Conservation (phyloP, 1,284 basidiomycete species). For the Apiotrichum veenhuisii region DNA sequence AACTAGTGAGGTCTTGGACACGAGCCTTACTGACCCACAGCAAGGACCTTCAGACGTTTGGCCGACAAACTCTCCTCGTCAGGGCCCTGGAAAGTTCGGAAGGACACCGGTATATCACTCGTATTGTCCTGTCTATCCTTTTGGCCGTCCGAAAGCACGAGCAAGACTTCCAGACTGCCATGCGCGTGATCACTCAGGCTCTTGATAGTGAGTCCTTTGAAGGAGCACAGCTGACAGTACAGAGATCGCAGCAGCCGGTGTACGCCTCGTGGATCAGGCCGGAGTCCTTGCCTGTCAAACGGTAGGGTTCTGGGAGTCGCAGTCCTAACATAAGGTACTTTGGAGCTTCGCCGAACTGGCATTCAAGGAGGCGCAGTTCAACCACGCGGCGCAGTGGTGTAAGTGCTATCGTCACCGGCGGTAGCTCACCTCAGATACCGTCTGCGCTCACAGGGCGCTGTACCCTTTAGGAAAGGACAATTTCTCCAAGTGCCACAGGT, state of each 20-base stretch:
- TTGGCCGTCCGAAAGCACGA: constrained; percentile 4
- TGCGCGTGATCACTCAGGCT: background rate
- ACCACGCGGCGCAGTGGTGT: constrained; percentile 17
- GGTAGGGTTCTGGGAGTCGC: background rate
- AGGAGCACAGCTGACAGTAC: background rate
- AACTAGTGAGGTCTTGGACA: background rate
- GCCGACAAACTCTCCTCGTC: background rate
- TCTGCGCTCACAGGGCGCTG: constrained; percentile 8
- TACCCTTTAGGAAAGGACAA: background rate
- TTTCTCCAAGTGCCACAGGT: constrained; percentile 10
- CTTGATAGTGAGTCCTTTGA: constrained; percentile 1
- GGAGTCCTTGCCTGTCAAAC: constrained; percentile 10
- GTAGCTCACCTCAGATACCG: constrained; percentile 1
- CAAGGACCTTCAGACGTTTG: constrained; percentile 9
- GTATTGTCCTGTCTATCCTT: constrained; percentile 6
- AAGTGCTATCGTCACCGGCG: background rate
- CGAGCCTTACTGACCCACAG: background rate
- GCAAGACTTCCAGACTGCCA: background rate
- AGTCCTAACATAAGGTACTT: background rate
- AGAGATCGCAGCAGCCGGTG: background rate
- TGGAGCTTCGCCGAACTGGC: constrained; percentile 10
- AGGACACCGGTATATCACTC: background rate
- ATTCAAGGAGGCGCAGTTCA: background rate
- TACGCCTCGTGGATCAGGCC: background rate
- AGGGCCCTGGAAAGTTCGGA: background rate